These are phyloP conservation scores for Trichophyton rubrum DNA, from an alignment of 2,329 filamentous ascomycete species.

Conservation along the genomic window DNA sequence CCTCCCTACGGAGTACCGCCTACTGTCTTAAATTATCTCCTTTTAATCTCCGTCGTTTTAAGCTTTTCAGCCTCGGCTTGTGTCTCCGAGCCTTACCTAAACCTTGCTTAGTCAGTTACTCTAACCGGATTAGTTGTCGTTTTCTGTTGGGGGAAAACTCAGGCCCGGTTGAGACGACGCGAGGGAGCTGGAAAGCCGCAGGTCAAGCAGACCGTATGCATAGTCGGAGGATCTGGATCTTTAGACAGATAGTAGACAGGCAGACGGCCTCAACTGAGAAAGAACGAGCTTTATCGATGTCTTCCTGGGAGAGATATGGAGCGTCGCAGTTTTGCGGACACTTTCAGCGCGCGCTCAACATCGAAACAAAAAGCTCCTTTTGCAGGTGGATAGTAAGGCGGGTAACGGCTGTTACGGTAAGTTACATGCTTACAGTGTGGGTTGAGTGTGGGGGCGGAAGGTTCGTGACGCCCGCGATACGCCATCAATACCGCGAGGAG, in stretches of 20 bases:
- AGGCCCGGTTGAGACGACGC: not conserved
- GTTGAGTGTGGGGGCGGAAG: not conserved
- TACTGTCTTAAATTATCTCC: no score
- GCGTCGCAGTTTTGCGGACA: not conserved
- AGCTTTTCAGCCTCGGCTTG: not conserved
- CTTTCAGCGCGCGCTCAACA: not conserved
- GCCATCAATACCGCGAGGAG: not conserved
- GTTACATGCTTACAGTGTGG: not conserved
- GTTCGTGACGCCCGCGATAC: not conserved
- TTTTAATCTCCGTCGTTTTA: not conserved
- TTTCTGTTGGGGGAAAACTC: constrained; percentile 1
- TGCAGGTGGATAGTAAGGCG: not conserved
- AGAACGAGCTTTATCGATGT: no score
- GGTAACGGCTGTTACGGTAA: not conserved
- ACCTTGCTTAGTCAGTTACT: not conserved
- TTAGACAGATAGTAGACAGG: not conserved
- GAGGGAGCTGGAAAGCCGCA: no score
- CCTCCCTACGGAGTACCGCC: no score
- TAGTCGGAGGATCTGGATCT: no score
- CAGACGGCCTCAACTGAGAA: no score
- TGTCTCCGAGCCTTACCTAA: not conserved
- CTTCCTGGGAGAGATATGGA: no score
- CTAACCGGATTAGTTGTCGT: not conserved
- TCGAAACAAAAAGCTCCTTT: not conserved
- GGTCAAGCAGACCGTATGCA: no score